Conservation (phyloP, 768 basidiomycete species). For the Auriculariales sp. region DNA sequence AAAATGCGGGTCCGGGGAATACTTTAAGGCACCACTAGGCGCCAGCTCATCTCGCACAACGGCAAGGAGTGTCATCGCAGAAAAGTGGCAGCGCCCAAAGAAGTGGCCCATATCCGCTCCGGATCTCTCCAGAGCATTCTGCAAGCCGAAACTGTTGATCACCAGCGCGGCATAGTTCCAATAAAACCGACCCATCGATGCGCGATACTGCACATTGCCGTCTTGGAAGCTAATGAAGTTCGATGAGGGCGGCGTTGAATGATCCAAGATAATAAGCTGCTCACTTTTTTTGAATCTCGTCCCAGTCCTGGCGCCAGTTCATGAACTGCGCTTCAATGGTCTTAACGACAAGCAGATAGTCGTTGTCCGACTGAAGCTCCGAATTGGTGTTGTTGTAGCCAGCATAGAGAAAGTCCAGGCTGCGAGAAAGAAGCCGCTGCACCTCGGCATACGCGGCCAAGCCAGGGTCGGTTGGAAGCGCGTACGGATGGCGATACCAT, state of each 20-base stretch:
- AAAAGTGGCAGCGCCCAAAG: conserved; percentile 62
- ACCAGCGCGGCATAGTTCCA: conserved; percentile 78
- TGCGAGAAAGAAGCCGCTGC: conserved; percentile 78
- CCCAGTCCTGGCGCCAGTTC: conserved; percentile 44
- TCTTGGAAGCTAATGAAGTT: too few species aligned
- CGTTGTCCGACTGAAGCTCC: conserved; percentile 69
- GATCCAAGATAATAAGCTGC: background rate
- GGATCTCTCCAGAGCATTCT: conserved; percentile 80
- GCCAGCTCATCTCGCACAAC: conserved; percentile 69
- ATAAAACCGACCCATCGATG: conserved; percentile 53
- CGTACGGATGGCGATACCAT: conserved; percentile 61
- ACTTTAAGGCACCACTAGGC: conserved; percentile 61
- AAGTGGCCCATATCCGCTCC: conserved; percentile 68
- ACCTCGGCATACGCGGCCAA: conserved; percentile 71
- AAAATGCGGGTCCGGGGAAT: conserved; percentile 81
- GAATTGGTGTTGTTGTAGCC: conserved; percentile 54
- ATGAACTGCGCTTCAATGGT: conserved; percentile 69
- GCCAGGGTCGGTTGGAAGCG: conserved; percentile 47
- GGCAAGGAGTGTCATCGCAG: conserved; percentile 53
- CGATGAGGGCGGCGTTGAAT: background rate
- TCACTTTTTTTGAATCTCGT: conserved; percentile 3
- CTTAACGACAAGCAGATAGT: conserved; percentile 74
- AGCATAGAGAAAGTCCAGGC: conserved; percentile 73
- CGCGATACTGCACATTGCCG: conserved; percentile 21
- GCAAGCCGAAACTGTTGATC: conserved; percentile 89